A percentile compares a stretch with the other conserved stretches of the same genome.
phyloP scores from a whole-genome alignment of 495 filamentous ascomycete genomes.

The Neurospora intermedia region DNA sequence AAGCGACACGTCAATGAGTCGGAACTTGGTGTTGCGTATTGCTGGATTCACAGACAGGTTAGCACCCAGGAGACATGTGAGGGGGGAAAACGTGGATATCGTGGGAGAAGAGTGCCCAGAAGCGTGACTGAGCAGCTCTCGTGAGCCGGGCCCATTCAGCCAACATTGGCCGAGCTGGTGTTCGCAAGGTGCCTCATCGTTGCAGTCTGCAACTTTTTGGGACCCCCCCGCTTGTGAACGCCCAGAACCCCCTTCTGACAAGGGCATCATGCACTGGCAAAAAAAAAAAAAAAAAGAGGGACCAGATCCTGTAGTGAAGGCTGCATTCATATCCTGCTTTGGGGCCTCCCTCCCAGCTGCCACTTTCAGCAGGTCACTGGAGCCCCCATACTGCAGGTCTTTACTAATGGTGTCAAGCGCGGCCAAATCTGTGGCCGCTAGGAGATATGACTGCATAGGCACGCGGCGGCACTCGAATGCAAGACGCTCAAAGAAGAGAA shows the following conservation, averaged over 20 bases:
- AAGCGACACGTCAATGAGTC: slow-evolving; percentile 80
- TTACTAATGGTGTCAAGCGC: neutral
- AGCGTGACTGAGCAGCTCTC: neutral
- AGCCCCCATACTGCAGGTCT: neutral
- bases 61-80: neutral
- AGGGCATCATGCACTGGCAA: neutral
- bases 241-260: neutral
- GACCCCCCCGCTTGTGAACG: neutral
- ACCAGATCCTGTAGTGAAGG: neutral
- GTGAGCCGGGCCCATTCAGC: neutral
- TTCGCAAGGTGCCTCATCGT: neutral
- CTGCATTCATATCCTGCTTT: neutral
- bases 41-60: slow-evolving; percentile 35
- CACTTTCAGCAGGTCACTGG: slow-evolving; percentile 7
- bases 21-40: slow-evolving; percentile 93
- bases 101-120: neutral
- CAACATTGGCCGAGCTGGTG: neutral
- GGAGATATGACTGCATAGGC: neutral
- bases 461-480: slow-evolving; percentile 15
- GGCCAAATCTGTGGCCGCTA: neutral
- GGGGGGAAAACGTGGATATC: neutral
- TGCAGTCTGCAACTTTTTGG: neutral
- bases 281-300: neutral
- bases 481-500: slow-evolving; percentile 12
- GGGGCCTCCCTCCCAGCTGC: neutral